A percentile compares a stretch with the other conserved stretches of the same genome.
These are phyloP conservation scores for Decorospora gaudefroyi DNA, from an alignment of 2,329 filamentous ascomycete species.

Conservation along the genomic window DNA sequence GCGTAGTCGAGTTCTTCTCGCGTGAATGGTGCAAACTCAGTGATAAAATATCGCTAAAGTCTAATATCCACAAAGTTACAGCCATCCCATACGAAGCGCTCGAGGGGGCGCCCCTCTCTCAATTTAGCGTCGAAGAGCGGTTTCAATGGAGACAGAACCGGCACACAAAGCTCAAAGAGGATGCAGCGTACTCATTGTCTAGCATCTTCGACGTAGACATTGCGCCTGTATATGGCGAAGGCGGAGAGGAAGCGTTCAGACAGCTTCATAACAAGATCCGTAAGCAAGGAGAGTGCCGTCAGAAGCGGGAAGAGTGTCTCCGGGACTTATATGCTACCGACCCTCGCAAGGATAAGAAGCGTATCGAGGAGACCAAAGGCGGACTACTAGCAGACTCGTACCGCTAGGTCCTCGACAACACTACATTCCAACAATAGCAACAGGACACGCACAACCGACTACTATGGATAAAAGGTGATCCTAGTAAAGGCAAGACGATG, in stretches of 20 bases:
- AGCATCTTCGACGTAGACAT: not conserved
- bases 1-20: conserved; percentile 12
- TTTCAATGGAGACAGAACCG: conserved; percentile 9
- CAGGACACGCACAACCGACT: conserved; percentile 21
- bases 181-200: no score
- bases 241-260: not conserved
- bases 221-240: not conserved
- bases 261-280: not conserved
- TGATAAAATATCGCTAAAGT: conserved; percentile 3
- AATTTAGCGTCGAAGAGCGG: conserved; percentile 9
- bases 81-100: conserved; percentile 4
- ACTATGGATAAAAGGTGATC: no score
- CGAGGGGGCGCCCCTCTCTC: conserved; percentile 1
- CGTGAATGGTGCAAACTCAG: conserved; percentile 7
- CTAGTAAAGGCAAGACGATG: no score
- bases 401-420: not conserved
- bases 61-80: conserved; percentile 6
- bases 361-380: no score
- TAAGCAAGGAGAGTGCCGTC: no score
- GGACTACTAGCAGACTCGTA: not conserved
- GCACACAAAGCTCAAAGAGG: conserved; percentile 10
- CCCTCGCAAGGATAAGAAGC: not conserved
- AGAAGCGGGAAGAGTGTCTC: not conserved
- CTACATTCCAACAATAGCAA: not conserved
- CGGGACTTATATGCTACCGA: not conserved